Percentiles rank a stretch among this genome's conserved stretches.
Evolutionary conservation across 129 eudicot genomes (phyloP).

Genomic region (Pittosporum tobira): DNA sequence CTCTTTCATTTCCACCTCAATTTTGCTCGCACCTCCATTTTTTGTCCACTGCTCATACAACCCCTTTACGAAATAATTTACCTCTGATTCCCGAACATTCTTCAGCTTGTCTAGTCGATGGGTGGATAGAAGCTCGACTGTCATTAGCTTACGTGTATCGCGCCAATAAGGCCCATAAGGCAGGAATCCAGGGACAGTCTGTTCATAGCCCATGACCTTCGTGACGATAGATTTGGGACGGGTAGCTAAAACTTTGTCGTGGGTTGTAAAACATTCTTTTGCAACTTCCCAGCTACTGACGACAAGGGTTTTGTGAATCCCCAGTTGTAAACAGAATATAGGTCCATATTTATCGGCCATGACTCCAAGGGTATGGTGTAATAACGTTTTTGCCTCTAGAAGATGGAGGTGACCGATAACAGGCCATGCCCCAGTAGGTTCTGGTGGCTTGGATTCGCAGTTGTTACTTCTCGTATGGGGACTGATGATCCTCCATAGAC

Average conservation of each 20-base stretch:
- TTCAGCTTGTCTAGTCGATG: slow-evolving; percentile 16
- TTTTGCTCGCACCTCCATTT: slow-evolving; percentile 6
- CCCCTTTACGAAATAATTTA: slow-evolving; percentile 6
- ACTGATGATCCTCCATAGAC: too few species aligned
- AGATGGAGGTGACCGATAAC: too few species aligned
- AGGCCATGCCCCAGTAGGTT: too few species aligned
- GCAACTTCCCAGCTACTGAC: slow-evolving; percentile 20
- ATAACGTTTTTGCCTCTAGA: background rate
- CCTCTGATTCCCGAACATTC: slow-evolving; percentile 10
- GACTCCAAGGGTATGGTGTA: slow-evolving; percentile 14
- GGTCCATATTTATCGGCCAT: slow-evolving; percentile 27
- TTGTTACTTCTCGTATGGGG: too few species aligned
- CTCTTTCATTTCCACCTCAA: too few species aligned
- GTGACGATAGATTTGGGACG: slow-evolving; percentile 21
- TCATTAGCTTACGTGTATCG: slow-evolving; percentile 22
- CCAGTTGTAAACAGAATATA: slow-evolving; percentile 16
- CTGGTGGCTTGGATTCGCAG: background rate
- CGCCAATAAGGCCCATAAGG: too few species aligned
- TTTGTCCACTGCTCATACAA: slow-evolving; percentile 8
- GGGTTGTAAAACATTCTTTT: too few species aligned
- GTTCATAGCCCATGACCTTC: slow-evolving; percentile 17
- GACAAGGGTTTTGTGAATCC: slow-evolving; percentile 17
- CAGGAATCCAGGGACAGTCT: slow-evolving; percentile 18
- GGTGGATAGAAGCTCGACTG: slow-evolving; percentile 18
- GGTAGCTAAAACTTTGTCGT: slow-evolving; percentile 8